A percentile compares a stretch with the other conserved stretches of the same genome.
phyloP scores from a whole-genome alignment of 331 rosid species.

The Saraca asoca region DNA sequence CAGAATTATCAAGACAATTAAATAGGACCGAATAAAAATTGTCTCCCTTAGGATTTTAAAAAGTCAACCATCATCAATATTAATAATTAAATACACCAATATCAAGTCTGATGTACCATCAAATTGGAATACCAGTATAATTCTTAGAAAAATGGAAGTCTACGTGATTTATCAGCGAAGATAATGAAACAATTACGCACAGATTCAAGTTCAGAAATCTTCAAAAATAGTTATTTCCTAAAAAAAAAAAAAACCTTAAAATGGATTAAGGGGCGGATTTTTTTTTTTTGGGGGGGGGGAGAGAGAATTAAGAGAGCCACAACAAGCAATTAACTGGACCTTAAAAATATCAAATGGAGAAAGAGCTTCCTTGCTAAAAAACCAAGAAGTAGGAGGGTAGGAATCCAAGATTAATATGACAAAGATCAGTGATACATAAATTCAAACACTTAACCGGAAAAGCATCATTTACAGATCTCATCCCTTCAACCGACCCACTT shows the following conservation, averaged over 20 bases:
- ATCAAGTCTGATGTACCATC: background rate
- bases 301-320: background rate
- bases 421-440: constrained; percentile 16
- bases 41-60: constrained; percentile 17
- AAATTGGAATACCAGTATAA: background rate
- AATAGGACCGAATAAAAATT: background rate
- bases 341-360: no score
- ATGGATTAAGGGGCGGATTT: no score
- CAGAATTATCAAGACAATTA: constrained; percentile 29
- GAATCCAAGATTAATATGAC: constrained; percentile 34
- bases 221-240: constrained; percentile 8
- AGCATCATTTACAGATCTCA: constrained; percentile 64
- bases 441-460: constrained; percentile 12
- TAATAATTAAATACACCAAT: background rate
- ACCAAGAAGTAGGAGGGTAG: constrained; percentile 16
- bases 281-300: no score
- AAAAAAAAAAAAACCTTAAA: background rate
- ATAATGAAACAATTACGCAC: background rate
- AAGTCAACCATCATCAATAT: constrained; percentile 7
- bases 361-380: constrained; percentile 12
- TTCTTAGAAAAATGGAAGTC: constrained; percentile 10
- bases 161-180: background rate
- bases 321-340: constrained; percentile 26
- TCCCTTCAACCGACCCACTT: background rate
- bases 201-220: constrained; percentile 1